Evolutionary conservation across 768 basidiomycete genomes (phyloP).

Genomic region (Cytidiella melzeri): DNA sequence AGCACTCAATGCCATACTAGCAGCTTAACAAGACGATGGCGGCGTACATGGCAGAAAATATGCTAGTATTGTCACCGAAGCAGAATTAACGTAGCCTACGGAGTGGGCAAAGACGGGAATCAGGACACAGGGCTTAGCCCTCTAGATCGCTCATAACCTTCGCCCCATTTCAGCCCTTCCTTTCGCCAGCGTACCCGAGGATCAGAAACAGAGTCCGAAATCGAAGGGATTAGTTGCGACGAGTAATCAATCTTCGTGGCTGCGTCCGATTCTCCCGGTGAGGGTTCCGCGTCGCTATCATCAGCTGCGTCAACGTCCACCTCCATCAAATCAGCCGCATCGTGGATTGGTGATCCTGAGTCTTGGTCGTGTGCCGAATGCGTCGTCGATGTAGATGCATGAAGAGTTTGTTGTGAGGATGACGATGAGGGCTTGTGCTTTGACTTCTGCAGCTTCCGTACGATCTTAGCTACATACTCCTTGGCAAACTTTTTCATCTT

Average conservation of each 20-base stretch:
- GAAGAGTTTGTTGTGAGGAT: constrained; percentile 3
- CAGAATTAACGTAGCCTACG: neutral
- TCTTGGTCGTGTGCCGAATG: neutral
- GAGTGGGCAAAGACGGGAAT: too few species aligned
- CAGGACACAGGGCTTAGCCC: too few species aligned
- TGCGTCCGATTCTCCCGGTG: constrained; percentile 19
- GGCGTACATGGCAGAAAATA: too few species aligned
- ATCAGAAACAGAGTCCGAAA: constrained; percentile 8
- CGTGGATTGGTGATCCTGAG: constrained; percentile 28
- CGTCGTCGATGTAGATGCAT: constrained; percentile 4
- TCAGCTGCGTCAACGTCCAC: constrained; percentile 32
- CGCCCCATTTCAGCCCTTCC: constrained; percentile 19
- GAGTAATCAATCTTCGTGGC: constrained; percentile 18
- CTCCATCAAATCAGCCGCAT: constrained; percentile 28
- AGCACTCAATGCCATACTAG: too few species aligned
- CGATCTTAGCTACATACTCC: constrained; percentile 81
- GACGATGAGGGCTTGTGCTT: constrained; percentile 19
- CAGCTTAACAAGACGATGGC: too few species aligned
- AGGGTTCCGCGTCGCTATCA: constrained; percentile 35
- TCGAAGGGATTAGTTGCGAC: constrained; percentile 19
- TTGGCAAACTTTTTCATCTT: constrained; percentile 95
- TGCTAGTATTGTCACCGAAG: too few species aligned
- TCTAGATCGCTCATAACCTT: constrained; percentile 2
- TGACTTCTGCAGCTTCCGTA: constrained; percentile 58
- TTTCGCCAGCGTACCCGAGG: constrained; percentile 17